Evolutionary conservation across 306 rosid genomes (phyloP), one percentile per base, ranked within the genome.

Genomic region (Neltuma alba): DNA sequence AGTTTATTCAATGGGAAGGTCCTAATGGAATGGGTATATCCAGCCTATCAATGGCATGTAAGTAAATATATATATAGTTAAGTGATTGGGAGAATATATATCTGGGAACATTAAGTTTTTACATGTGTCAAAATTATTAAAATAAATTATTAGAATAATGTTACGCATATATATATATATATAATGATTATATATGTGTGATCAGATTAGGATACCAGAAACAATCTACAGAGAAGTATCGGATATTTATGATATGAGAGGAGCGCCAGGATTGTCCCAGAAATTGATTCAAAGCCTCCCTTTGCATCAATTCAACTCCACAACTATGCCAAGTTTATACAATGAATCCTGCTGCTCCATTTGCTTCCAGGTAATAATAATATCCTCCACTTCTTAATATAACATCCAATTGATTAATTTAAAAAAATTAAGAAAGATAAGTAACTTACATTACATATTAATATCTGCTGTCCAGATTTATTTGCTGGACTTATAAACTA

Each of bases 361-460:
- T 74, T 86, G 89, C 79, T 83, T 80, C 14, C 89, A 83, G 87
- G 89, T n/a, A 31, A n/a, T n/a, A n/a, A n/a, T n/a, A n/a, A n/a
- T n/a, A n/a, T n/a, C n/a, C n/a, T n/a, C n/a, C n/a, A n/a, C n/a
- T n/a, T n/a, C n/a, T n/a, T n/a, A n/a, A n/a, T n/a, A n/a, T n/a
- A n/a, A n/a, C n/a, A n/a, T n/a, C n/a, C n/a, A n/a, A n/a, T n/a
- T n/a, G n/a, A n/a, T n/a, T n/a, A n/a, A n/a, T n/a, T n/a, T n/a
- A n/a, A n/a, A n/a, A n/a, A n/a, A n/a, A n/a, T n/a, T n/a, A n/a
- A n/a, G n/a, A n/a, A n/a, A n/a, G n/a, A n/a, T n/a, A n/a, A n/a
- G n/a, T n/a, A n/a, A n/a, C n/a, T n/a, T n/a, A n/a, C n/a, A n/a
- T n/a, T n/a, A n/a, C n/a, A n/a, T n/a, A n/a, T n/a, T n/a, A n/a